Conservation (phyloP, 805 yeast genomes). For the Starmerella vitae region DNA sequence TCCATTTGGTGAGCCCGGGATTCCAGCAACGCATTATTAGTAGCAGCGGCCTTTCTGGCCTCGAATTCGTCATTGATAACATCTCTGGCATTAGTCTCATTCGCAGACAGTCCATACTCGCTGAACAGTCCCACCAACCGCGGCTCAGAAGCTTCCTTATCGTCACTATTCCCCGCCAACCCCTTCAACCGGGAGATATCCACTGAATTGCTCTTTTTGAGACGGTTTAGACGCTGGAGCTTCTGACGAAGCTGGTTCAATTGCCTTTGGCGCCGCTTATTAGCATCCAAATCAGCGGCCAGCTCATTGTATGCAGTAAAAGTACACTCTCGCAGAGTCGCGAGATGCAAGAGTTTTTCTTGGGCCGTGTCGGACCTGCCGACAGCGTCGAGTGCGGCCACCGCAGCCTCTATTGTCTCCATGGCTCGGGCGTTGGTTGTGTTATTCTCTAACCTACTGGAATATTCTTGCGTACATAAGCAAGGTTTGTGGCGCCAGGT, state of each 20-base stretch:
- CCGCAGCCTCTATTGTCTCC: background rate
- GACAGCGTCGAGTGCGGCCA: constrained; percentile 1
- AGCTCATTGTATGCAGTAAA: constrained; percentile 4
- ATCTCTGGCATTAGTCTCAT: constrained; percentile 2
- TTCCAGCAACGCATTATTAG: background rate
- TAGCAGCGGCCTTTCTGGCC: background rate
- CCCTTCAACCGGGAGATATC: background rate
- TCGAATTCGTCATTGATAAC: constrained; percentile 3
- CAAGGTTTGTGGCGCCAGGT: background rate
- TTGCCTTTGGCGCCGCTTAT: background rate
- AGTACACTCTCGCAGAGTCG: constrained; percentile 2
- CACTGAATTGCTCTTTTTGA: background rate
- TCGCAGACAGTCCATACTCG: constrained; percentile 1
- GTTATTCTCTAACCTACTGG: no score
- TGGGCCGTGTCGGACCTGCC: constrained; percentile 1
- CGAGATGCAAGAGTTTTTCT: background rate
- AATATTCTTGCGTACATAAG: constrained; percentile 1
- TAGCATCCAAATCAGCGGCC: background rate
- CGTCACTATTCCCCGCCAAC: background rate
- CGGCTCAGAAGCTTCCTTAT: background rate
- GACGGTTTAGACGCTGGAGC: background rate
- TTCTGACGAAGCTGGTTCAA: background rate
- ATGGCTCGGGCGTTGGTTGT: no score
- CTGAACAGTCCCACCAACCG: background rate
- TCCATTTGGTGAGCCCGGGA: background rate